phyloP scores from a whole-genome alignment of 306 rosid species.

The Nissolia schottii region DNA sequence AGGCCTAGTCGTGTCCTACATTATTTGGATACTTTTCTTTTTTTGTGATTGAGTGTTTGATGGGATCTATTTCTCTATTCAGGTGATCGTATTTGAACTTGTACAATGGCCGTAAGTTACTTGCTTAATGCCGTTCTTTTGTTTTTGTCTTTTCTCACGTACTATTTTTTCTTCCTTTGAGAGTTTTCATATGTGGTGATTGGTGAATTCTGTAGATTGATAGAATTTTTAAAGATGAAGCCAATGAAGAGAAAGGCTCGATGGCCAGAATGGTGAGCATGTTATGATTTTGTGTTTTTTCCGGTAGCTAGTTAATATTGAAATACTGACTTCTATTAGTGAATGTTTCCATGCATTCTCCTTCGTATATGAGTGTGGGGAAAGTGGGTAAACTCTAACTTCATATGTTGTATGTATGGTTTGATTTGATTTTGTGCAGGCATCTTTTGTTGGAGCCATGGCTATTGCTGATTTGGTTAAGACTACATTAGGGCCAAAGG shows the following conservation, averaged over 20 bases:
- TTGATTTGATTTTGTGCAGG: slow-evolving; percentile 37
- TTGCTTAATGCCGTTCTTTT: neutral
- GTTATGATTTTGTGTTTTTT: neutral
- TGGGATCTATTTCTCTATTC: slow-evolving; percentile 1
- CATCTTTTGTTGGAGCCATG: slow-evolving; percentile 92
- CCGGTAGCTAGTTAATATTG: slow-evolving; percentile 3
- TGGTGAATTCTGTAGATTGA: slow-evolving; percentile 47
- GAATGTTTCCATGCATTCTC: neutral
- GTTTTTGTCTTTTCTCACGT: neutral
- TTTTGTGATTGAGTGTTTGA: neutral
- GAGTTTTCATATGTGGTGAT: neutral
- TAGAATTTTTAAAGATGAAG: slow-evolving; percentile 84
- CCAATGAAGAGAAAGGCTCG: slow-evolving; percentile 95
- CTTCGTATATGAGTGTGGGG: neutral
- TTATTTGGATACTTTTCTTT: neutral
- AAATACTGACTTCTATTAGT: neutral
- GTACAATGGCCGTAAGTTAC: slow-evolving; percentile 64
- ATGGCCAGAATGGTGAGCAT: slow-evolving; percentile 89
- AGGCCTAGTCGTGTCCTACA: neutral
- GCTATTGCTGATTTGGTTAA: slow-evolving; percentile 96
- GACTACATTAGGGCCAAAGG: slow-evolving; percentile 96
- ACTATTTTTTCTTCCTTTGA: neutral
- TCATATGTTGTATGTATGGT: neutral
- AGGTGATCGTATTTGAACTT: slow-evolving; percentile 29
- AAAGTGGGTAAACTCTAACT: neutral